Conservation (phyloP, 2,329 filamentous ascomycete species). For the Byssochlamys sp. region DNA sequence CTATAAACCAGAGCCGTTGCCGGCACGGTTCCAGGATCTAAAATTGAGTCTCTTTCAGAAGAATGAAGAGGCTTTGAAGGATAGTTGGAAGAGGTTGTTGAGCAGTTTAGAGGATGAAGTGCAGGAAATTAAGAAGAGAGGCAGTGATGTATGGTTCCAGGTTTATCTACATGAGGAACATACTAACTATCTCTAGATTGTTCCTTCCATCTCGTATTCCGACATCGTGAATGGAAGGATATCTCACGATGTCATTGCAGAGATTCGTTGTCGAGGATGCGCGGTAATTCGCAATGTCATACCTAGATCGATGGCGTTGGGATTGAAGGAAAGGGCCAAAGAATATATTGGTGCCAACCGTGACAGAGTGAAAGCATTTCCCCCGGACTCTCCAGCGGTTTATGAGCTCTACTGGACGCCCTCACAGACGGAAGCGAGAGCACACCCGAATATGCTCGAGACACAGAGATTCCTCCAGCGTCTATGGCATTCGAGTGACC, state of each 20-base stretch:
- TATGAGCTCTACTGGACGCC: conserved; percentile 52
- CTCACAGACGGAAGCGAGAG: conserved; percentile 58
- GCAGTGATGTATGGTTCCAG: conserved; percentile 27
- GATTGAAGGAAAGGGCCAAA: conserved; percentile 55
- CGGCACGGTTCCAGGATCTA: conserved; percentile 32
- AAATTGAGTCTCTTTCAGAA: conserved; percentile 30
- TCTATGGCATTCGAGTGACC: conserved; percentile 53
- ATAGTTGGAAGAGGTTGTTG: conserved; percentile 36
- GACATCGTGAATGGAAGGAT: conserved; percentile 31
- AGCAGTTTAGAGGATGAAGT: conserved; percentile 31
- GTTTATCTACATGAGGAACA: neutral
- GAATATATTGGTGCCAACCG: conserved; percentile 57
- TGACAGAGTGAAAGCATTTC: conserved; percentile 49
- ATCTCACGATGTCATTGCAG: conserved; percentile 29
- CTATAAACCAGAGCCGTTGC: conserved; percentile 33
- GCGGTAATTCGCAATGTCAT: conserved; percentile 59
- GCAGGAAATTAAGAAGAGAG: conserved; percentile 30
- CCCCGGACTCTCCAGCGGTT: conserved; percentile 56
- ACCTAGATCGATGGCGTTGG: conserved; percentile 51
- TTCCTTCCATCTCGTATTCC: conserved; percentile 34
- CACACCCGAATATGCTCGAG: conserved; percentile 54
- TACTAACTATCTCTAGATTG: conserved; percentile 18
- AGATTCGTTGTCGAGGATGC: conserved; percentile 51
- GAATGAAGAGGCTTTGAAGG: conserved; percentile 29
- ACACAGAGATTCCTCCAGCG: conserved; percentile 55